Base-by-base conservation (phyloP, 2,329 filamentous ascomycete genomes). In the Amesomyces nigricolor region DNA sequence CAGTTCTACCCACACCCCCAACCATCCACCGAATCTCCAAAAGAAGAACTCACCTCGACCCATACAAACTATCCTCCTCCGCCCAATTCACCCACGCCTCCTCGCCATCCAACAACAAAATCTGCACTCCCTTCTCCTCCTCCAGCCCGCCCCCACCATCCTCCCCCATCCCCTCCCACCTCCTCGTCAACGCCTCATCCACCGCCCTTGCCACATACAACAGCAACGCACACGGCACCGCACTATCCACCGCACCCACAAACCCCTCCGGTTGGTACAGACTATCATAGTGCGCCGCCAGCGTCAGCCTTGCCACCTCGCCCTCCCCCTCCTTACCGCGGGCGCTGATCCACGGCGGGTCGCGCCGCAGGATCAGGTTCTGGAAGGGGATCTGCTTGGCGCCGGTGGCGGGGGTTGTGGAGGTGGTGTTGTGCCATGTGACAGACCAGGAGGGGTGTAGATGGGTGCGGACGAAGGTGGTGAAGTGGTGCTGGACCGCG, bases 241-340 rank as follows among this genome's bases (percentile, higher is more conserved):
- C 94, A 64, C 90, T 96, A 68, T 99, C 94, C 13, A 84, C 95
- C 0, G 92, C 94, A 0, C 94, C 94, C 56, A 99, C 88, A 69
- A 99, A 99, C 0, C 91, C 92, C 58, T 85, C 74, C 0, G 91
- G 92, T 26, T 76, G 77, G 56, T 87, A 78, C 72, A 95, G 88
- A 68, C 85, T 91, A 66, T 99, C 94, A 69, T 96, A 97, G 69
- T 99, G 94, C 40, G 94, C 94, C 6, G 92, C 94, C 53, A 99
- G 78, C 13, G 90, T 92, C 66, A 97, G 73, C 47, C 91, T 77
- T 42, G 86, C 85, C 2, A 94, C 85, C 62, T 96, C 86, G 0
- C 92, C 92, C 0, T 74, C 70, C 5, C 78, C 73, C 0, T 29
- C 49, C 49, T 91, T 91, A 0, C 74, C 70, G 7, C 77, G 72